A percentile compares a stretch with the other conserved stretches of the same genome.
Evolutionary conservation across 257 asterid genomes (phyloP).

Genomic region (Gentiana macrophylla): DNA sequence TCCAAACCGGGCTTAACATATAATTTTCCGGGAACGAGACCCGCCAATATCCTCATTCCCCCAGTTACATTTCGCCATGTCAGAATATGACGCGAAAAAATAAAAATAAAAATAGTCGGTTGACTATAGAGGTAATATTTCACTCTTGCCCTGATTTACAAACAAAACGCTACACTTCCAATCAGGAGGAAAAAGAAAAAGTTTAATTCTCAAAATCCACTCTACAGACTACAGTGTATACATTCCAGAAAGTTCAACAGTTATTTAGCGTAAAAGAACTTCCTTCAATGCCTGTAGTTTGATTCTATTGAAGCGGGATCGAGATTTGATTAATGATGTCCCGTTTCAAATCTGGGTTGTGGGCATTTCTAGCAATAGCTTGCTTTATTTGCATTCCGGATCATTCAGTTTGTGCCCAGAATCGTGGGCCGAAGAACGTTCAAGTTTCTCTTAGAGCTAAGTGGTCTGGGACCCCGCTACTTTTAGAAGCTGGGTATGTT

Average conservation of each 20-base stretch:
- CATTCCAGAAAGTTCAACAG: constrained; percentile 7
- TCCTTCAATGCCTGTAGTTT: constrained; percentile 22
- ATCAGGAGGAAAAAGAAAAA: not conserved
- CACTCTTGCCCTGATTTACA: not conserved
- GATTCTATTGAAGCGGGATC: constrained; percentile 22
- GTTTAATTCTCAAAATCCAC: not conserved
- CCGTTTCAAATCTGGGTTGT: constrained; percentile 55
- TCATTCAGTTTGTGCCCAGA: constrained; percentile 37
- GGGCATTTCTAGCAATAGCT: constrained; percentile 28
- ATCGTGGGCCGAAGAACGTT: constrained; percentile 78
- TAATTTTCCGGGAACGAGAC: no score
- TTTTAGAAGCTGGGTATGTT: constrained; percentile 87
- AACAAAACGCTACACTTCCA: not conserved
- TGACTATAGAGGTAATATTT: not conserved
- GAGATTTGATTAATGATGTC: constrained; percentile 41
- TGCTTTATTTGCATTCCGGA: constrained; percentile 25
- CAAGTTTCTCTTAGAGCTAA: constrained; percentile 95
- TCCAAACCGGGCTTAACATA: no score
- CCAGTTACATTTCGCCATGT: constrained; percentile 15
- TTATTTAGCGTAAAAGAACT: constrained; percentile 5
- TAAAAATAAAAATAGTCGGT: not conserved
- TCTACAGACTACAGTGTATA: not conserved
- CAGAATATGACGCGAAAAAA: constrained; percentile 10
- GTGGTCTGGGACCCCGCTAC: constrained; percentile 94
- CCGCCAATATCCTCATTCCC: no score